Conservation (phyloP, 2,329 filamentous ascomycete species). For the Nakataea oryzae region DNA sequence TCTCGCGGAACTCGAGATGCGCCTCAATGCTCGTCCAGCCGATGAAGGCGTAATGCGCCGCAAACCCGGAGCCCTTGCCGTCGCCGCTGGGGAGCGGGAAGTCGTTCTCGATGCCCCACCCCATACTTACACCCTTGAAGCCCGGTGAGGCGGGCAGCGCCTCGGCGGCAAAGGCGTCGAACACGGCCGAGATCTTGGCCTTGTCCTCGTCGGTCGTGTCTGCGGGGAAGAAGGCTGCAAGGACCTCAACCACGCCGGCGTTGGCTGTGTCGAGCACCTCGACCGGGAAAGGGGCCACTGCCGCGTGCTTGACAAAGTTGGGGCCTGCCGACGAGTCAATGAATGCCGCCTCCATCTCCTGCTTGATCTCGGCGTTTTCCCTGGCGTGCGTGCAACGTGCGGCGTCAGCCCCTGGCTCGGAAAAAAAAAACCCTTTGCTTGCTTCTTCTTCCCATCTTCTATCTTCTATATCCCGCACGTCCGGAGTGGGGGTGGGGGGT, state of each 20-base stretch:
- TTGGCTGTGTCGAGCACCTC: not conserved
- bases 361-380: not conserved
- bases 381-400: not conserved
- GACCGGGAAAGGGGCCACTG: not conserved
- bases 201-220: constrained; percentile 4
- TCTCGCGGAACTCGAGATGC: constrained; percentile 23
- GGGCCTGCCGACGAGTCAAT: not conserved
- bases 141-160: constrained; percentile 4
- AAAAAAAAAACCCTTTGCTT: not conserved
- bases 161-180: constrained; percentile 8
- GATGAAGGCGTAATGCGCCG: constrained; percentile 16
- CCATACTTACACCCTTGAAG: constrained; percentile 8
- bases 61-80: constrained; percentile 14
- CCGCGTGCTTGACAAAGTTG: constrained; percentile 4
- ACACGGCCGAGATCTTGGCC: not conserved
- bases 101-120: constrained; percentile 22
- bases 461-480: too few species aligned
- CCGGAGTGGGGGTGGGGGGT: too few species aligned
- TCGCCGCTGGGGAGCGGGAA: constrained; percentile 17
- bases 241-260: constrained; percentile 9
- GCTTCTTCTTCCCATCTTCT: too few species aligned
- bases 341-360: not conserved
- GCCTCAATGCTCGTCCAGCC: constrained; percentile 27
- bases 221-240: constrained; percentile 8
- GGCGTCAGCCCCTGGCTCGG: too few species aligned